phyloP scores from a whole-genome alignment of 352 stramenopile genomes.

The Phytophthora agathidicida region DNA sequence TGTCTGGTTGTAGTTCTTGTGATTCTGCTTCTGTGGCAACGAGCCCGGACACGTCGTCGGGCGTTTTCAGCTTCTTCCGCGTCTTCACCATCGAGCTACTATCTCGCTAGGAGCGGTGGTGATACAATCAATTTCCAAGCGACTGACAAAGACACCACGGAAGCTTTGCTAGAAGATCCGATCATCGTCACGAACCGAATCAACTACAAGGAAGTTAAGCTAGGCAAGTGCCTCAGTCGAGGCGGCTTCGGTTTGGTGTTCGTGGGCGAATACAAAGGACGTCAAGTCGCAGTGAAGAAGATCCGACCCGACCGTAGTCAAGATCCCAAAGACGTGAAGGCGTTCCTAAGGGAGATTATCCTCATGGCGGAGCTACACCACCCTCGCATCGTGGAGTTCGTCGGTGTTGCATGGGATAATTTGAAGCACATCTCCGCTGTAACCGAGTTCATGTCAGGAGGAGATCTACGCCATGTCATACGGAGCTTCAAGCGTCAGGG shows the following conservation, averaged over 20 bases:
- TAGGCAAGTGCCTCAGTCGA: slow-evolving; percentile 42
- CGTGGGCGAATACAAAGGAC: slow-evolving; percentile 36
- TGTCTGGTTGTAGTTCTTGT: slow-evolving; percentile 31
- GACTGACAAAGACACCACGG: slow-evolving; percentile 25
- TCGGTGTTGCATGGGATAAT: slow-evolving; percentile 50
- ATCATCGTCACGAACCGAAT: slow-evolving; percentile 52
- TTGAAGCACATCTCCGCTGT: slow-evolving; percentile 46
- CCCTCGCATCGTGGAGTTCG: slow-evolving; percentile 47
- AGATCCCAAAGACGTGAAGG: slow-evolving; percentile 37
- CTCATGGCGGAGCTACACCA: slow-evolving; percentile 49
- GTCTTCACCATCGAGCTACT: slow-evolving; percentile 32
- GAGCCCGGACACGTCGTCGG: slow-evolving; percentile 7
- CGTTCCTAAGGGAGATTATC: slow-evolving; percentile 50
- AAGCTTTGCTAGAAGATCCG: slow-evolving; percentile 44
- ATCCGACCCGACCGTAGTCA: slow-evolving; percentile 40
- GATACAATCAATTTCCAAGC: slow-evolving; percentile 37
- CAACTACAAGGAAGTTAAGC: slow-evolving; percentile 46
- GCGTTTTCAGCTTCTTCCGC: slow-evolving; percentile 1
- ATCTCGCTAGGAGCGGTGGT: slow-evolving; percentile 23
- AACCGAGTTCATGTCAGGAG: slow-evolving; percentile 55
- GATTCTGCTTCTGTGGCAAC: slow-evolving; percentile 26
- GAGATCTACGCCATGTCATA: slow-evolving; percentile 51
- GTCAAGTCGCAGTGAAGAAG: slow-evolving; percentile 51
- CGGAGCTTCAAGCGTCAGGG: slow-evolving; percentile 39
- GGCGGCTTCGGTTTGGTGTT: slow-evolving; percentile 59